Percentiles rank a stretch among this genome's conserved stretches.
Conservation (phyloP, 495 filamentous ascomycete genomes). For the Mytilinidion resinicola region DNA sequence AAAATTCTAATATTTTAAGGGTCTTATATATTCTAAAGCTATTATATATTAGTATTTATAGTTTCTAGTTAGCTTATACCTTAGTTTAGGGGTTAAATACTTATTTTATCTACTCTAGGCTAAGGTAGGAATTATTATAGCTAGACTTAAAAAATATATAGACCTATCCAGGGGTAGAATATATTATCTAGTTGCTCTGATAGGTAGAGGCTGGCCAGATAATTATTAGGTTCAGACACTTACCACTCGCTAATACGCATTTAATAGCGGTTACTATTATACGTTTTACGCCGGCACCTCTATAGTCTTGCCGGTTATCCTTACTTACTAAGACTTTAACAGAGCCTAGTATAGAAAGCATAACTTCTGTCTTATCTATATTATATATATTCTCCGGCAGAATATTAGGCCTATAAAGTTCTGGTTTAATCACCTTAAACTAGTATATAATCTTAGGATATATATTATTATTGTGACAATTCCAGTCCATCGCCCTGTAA, state of each 20-base stretch:
- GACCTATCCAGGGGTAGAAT: conserved; percentile 32
- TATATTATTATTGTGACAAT: conserved; percentile 31
- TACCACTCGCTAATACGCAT: conserved; percentile 32
- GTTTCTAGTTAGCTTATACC: conserved; percentile 1
- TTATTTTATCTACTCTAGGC: conserved; percentile 34
- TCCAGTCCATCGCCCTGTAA: conserved; percentile 30
- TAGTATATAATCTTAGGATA: conserved; percentile 8
- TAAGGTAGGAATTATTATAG: conserved; percentile 35
- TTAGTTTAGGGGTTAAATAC: conserved; percentile 31
- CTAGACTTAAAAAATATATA: conserved; percentile 29
- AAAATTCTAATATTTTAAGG: conserved; percentile 9
- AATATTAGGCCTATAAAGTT: conserved; percentile 7
- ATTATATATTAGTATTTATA: conserved; percentile 5
- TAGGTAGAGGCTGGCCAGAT: conserved; percentile 38
- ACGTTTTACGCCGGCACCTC: too few relatives aligned
- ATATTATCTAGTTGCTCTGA: conserved; percentile 34
- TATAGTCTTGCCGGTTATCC: conserved; percentile 32
- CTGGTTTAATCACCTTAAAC: conserved; percentile 15
- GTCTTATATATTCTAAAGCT: conserved; percentile 8
- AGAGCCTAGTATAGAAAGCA: conserved; percentile 36
- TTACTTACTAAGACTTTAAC: conserved; percentile 38
- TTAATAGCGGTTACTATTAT: conserved; percentile 35
- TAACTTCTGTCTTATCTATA: conserved; percentile 24
- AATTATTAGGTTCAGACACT: conserved; percentile 24
- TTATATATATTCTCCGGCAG: conserved; percentile 22